Percentiles rank a stretch among this genome's conserved stretches.
These are phyloP conservation scores for Lecanicillium sp. DNA, from an alignment of 2,329 filamentous ascomycete species.

Conservation along the genomic window DNA sequence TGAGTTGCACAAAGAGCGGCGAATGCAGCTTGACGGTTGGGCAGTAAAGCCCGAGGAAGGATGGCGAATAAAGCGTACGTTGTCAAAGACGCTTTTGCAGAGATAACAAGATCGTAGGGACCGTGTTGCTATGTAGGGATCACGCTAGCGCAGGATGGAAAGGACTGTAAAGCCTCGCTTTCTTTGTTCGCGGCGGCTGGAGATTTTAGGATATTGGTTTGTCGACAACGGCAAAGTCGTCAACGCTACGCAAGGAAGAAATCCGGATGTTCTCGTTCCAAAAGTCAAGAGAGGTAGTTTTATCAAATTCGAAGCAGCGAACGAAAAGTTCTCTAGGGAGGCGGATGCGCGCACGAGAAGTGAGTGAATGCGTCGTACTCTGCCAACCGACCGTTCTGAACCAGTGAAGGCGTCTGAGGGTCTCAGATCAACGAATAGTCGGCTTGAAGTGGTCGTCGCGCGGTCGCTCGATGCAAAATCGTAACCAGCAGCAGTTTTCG, in stretches of 20 bases:
- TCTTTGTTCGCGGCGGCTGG: slow-evolving; percentile 3
- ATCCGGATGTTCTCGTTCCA: background rate
- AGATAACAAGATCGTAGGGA: background rate
- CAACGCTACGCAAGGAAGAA: slow-evolving; percentile 4
- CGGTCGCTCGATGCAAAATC: slow-evolving; percentile 12
- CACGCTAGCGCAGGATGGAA: slow-evolving; percentile 7
- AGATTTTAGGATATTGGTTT: slow-evolving; percentile 5
- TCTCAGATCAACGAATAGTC: slow-evolving; percentile 29
- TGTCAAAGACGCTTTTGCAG: slow-evolving; percentile 3
- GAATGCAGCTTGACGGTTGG: slow-evolving; percentile 60
- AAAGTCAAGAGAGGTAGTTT: slow-evolving; percentile 2
- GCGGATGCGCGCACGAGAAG: slow-evolving; percentile 6
- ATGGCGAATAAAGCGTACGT: too few relatives aligned
- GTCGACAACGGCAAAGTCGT: slow-evolving; percentile 2
- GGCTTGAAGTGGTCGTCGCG: slow-evolving; percentile 23
- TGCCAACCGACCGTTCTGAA: slow-evolving; percentile 34
- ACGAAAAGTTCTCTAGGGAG: slow-evolving; percentile 2
- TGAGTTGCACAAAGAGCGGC: slow-evolving; percentile 56
- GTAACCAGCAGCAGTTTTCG: slow-evolving; percentile 1
- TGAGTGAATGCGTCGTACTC: slow-evolving; percentile 13
- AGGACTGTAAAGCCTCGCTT: background rate
- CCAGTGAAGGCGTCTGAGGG: slow-evolving; percentile 56
- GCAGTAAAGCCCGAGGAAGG: too few relatives aligned
- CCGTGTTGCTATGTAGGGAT: background rate
- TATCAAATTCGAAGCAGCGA: background rate